phyloP scores from a whole-genome alignment of 164 flowering plant species.

The Umbellularia californica region DNA sequence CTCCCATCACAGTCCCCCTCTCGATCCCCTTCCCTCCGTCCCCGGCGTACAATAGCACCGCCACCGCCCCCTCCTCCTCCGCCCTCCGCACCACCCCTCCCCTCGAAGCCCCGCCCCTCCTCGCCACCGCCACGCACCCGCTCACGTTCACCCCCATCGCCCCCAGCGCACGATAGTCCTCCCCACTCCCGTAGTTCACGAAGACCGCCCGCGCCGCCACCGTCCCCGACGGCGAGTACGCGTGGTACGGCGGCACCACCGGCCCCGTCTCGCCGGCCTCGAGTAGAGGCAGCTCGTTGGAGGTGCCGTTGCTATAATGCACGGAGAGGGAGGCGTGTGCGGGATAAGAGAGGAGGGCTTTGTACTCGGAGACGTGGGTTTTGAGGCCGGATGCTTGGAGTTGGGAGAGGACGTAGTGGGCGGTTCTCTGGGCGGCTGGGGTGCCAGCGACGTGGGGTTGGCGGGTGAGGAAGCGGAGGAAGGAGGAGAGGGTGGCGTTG shows the following conservation, averaged over 20 bases:
- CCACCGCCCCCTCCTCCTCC: conserved; percentile 52
- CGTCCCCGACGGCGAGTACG: conserved; percentile 81
- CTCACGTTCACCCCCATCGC: conserved; percentile 53
- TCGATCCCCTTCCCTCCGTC: conserved; percentile 42
- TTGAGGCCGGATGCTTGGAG: conserved; percentile 39
- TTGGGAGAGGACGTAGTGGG: conserved; percentile 38
- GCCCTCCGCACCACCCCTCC: conserved; percentile 57
- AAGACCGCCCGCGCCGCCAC: conserved; percentile 50
- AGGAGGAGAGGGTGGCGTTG: conserved; percentile 59
- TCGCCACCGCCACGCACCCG: conserved; percentile 59
- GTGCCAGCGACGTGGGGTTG: conserved; percentile 93
- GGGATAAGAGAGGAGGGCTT: conserved; percentile 71
- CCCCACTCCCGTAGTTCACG: conserved; percentile 60
- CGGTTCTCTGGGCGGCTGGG: conserved; percentile 26
- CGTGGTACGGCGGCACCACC: conserved; percentile 72
- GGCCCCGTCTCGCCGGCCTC: conserved; percentile 21
- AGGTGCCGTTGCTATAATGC: conserved; percentile 38
- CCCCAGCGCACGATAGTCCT: conserved; percentile 57
- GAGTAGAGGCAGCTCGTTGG: conserved; percentile 19
- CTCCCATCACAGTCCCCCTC: conserved; percentile 79
- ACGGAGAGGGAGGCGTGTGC: conserved; percentile 37
- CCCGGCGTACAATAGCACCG: conserved; percentile 67
- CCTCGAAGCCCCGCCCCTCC: conserved; percentile 55
- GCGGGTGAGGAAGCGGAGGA: conserved; percentile 70
- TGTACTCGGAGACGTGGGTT: conserved; percentile 38